phyloP scores from a whole-genome alignment of 805 yeast species.

The Nakazawaea peltata region DNA sequence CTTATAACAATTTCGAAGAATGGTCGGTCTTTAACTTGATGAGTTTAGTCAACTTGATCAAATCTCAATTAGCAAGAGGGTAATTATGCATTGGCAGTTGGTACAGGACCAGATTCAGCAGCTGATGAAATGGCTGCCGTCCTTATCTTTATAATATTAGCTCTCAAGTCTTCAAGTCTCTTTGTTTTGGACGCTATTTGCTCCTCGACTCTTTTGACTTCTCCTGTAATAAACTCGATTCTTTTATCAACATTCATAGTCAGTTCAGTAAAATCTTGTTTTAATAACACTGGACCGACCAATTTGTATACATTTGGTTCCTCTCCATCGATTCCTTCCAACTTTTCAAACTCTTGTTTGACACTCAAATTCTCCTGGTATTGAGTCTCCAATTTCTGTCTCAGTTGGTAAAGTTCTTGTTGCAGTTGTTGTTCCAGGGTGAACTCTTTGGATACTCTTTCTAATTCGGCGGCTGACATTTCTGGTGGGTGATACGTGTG shows the following conservation, averaged over 20 bases:
- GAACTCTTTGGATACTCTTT: slow-evolving; percentile 17
- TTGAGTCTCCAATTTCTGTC: slow-evolving; percentile 90
- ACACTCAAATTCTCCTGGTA: slow-evolving; percentile 91
- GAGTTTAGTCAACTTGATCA: slow-evolving; percentile 56
- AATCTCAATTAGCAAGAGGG: slow-evolving; percentile 62
- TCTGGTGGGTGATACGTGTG: neutral
- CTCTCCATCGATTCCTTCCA: slow-evolving; percentile 28
- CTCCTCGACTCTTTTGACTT: slow-evolving; percentile 70
- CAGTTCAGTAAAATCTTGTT: slow-evolving; percentile 83
- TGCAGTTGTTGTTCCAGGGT: slow-evolving; percentile 19
- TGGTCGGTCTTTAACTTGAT: slow-evolving; percentile 68
- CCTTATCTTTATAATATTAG: slow-evolving; percentile 41
- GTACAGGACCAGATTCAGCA: too few relatives aligned
- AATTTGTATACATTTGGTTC: slow-evolving; percentile 78
- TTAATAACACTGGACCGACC: slow-evolving; percentile 87
- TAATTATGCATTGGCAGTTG: slow-evolving; percentile 28
- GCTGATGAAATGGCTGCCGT: neutral
- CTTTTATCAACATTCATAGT: slow-evolving; percentile 79
- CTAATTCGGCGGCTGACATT: slow-evolving; percentile 11
- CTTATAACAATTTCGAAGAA: slow-evolving; percentile 62
- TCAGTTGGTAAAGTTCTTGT: slow-evolving; percentile 51
- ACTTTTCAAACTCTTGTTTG: slow-evolving; percentile 58
- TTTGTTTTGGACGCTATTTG: slow-evolving; percentile 51
- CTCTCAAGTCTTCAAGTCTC: slow-evolving; percentile 52
- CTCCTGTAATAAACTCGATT: slow-evolving; percentile 76